These are phyloP conservation scores for Geosiphon pyriformis DNA, from an alignment of 192 early-diverging fungal species.

Conservation along the genomic window DNA sequence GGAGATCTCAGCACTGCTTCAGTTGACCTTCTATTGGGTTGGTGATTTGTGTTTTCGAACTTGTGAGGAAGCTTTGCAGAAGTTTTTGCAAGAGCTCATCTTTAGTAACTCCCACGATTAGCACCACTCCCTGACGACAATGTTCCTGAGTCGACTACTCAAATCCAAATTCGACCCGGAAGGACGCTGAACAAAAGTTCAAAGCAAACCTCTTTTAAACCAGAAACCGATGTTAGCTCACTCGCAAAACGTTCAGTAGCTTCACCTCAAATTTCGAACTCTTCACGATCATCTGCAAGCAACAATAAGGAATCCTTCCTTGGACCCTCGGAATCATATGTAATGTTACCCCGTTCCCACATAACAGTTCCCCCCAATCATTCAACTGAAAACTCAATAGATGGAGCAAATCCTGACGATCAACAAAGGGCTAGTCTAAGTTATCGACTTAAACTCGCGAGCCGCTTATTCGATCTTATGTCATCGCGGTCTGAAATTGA, in stretches of 20 bases:
- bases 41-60: conserved; percentile 6
- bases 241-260: not conserved
- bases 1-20: conserved; percentile 45
- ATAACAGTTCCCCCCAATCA: conserved; percentile 25
- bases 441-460: conserved; percentile 57
- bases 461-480: conserved; percentile 72
- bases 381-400: conserved; percentile 7
- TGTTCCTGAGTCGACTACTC: not conserved
- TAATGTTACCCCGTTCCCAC: conserved; percentile 52
- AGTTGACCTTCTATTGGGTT: conserved; percentile 52
- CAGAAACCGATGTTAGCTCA: not conserved
- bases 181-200: conserved; percentile 29
- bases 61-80: not conserved
- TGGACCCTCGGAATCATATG: conserved; percentile 53
- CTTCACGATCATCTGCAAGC: not conserved
- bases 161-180: conserved; percentile 24
- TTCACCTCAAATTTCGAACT: not conserved
- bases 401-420: conserved; percentile 12
- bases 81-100: not conserved
- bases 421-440: conserved; percentile 26
- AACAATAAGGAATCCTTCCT: conserved; percentile 18
- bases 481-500: conserved; percentile 66
- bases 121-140: not conserved
- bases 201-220: conserved; percentile 9
- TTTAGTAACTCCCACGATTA: not conserved